Base-by-base conservation (phyloP, 2,329 filamentous ascomycete genomes). In the Capronia americana region DNA sequence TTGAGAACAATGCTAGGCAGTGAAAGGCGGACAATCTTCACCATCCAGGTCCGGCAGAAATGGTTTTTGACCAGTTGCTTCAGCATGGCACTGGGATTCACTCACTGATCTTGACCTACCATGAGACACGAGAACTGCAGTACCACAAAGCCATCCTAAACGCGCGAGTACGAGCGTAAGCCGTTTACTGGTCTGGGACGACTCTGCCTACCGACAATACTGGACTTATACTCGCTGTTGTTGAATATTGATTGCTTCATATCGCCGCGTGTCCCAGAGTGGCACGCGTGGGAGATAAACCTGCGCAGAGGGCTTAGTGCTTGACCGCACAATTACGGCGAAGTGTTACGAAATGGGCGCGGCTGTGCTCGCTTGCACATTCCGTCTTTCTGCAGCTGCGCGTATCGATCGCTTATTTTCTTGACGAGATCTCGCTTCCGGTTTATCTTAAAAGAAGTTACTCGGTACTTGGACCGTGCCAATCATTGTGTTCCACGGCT, bases 391-490 rank as follows among this genome's bases (percentile, higher is more conserved):
- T 23, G 14, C 53, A 34, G 14, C 24, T 44, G 32, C 46, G 53
- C 17, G 6, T 7, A 44, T 44, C 38, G 38, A 44, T 44, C 38
- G 53, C 51, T 41, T 8, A 30, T 23, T 56, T 24, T 23, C 26
- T 24, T 38, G 32, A 26, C 41, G 11, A 61, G 58, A 61, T 62
- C 51, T 62, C 60, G 60, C 60, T 56, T 51, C 48, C 51, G 11
- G 50, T 30, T 26, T 32, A n/a, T 6, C 32, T 20, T 34, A n/a
- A n/a, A n/a, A n/a, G n/a, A n/a, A n/a, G n/a, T n/a, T n/a, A n/a
- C n/a, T n/a, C n/a, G n/a, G 2, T 32, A 46, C n/a, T 44, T 50
- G 8, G 24, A 17, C 23, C 58, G 17, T 51, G 26, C 58, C 62
- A 64, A 64, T 59, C 61, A 50, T 32, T 7, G 10, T 28, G 48